phyloP scores from a whole-genome alignment of 2,329 filamentous ascomycete species.

The Cercospora sojina region DNA sequence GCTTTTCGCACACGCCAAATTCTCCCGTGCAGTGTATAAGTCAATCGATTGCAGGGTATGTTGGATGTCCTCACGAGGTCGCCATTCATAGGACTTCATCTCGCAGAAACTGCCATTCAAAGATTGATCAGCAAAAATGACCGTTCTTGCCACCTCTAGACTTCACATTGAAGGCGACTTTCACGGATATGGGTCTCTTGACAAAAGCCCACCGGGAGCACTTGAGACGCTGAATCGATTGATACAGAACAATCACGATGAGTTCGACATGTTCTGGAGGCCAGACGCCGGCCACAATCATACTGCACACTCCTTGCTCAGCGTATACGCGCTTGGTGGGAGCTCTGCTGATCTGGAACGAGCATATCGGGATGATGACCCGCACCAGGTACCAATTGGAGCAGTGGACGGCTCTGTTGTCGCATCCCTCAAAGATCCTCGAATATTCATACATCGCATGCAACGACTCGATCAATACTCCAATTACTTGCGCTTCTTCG shows the following conservation, averaged over 20 bases:
- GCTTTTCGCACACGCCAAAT: neutral
- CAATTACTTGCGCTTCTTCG: constrained; percentile 73
- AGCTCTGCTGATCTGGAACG: neutral
- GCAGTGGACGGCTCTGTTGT: neutral
- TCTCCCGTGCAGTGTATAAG: neutral
- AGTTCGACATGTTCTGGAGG: constrained; percentile 3
- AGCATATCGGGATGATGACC: neutral
- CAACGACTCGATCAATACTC: constrained; percentile 52
- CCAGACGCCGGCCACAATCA: neutral
- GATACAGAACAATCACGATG: neutral
- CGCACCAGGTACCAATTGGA: neutral
- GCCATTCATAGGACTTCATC: neutral
- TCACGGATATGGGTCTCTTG: neutral
- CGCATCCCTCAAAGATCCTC: neutral
- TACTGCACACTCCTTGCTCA: neutral
- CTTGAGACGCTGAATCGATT: constrained; percentile 4
- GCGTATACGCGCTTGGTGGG: neutral
- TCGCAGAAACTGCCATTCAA: neutral
- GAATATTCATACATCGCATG: neutral
- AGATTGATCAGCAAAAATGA: neutral
- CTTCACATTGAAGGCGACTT: neutral
- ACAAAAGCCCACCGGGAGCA: neutral
- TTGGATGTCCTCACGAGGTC: neutral
- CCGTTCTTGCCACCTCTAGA: neutral
- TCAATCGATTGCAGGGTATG: neutral